These are phyloP conservation scores for Penicillium ochrochloron DNA, from an alignment of 495 filamentous ascomycete species.

Conservation along the genomic window DNA sequence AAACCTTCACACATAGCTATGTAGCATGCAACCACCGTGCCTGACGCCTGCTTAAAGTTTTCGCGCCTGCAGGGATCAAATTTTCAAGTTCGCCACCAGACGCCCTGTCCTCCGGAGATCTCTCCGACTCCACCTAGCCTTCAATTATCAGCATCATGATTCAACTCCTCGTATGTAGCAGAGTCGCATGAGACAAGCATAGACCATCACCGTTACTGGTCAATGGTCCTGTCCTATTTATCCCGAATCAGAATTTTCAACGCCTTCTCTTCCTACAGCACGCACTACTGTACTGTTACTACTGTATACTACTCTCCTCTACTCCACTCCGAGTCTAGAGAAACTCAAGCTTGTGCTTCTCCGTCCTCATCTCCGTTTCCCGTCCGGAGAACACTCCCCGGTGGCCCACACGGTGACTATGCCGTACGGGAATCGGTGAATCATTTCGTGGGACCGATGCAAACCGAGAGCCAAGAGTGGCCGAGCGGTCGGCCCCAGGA, in stretches of 20 bases:
- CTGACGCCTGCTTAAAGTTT: constrained; percentile 6
- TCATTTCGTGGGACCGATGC: constrained; percentile 13
- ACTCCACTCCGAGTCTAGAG: neutral
- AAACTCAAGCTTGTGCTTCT: neutral
- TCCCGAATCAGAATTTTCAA: constrained; percentile 4
- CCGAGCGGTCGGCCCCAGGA: neutral
- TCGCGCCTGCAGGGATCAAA: constrained; percentile 2
- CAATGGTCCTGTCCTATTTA: neutral
- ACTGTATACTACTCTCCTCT: neutral
- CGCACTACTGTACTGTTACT: neutral
- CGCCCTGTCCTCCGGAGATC: neutral
- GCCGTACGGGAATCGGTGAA: constrained; percentile 7
- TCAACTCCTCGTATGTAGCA: neutral
- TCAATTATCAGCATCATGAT: neutral
- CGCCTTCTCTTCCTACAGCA: neutral
- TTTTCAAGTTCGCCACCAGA: constrained; percentile 2
- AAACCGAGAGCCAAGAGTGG: constrained; percentile 27
- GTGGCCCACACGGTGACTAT: neutral
- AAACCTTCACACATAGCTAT: neutral
- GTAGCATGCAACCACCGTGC: constrained; percentile 1
- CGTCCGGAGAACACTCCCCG: constrained; percentile 1
- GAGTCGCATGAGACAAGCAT: neutral
- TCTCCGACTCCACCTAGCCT: neutral
- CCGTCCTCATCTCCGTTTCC: constrained; percentile 1
- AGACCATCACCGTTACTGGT: neutral